Percentiles rank a stretch among this genome's conserved stretches.
Evolutionary conservation across 1,284 basidiomycete genomes (phyloP).

Genomic region (Cryptococcus sp.): DNA sequence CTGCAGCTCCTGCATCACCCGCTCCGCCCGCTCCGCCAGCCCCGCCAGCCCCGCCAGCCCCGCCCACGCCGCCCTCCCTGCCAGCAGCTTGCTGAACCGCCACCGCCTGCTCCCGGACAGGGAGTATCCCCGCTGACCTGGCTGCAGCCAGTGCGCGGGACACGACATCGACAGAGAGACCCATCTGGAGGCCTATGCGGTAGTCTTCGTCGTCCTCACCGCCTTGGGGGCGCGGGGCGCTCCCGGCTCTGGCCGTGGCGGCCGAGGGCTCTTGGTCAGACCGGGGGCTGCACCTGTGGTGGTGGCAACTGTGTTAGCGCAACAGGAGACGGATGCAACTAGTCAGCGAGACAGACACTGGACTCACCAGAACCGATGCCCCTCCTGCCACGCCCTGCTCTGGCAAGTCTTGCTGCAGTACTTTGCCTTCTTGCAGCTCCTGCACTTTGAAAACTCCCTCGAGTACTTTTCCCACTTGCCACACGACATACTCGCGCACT

Average conservation of each 20-base stretch:
- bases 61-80: too few species aligned
- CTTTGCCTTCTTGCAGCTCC: conserved; percentile 94
- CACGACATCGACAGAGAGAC: conserved; percentile 16
- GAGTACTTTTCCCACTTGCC: conserved; percentile 92
- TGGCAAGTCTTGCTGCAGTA: conserved; percentile 99
- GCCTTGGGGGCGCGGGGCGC: not conserved
- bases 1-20: not conserved
- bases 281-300: conserved; percentile 28
- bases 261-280: conserved; percentile 27
- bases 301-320: not conserved
- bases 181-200: conserved; percentile 15
- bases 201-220: conserved; percentile 21
- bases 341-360: not conserved
- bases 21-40: too few species aligned
- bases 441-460: conserved; percentile 94
- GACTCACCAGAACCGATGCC: conserved; percentile 67
- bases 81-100: not conserved
- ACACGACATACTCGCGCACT: conserved; percentile 98
- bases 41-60: too few species aligned
- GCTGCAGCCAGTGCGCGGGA: conserved; percentile 13
- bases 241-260: conserved; percentile 1
- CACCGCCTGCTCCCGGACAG: not conserved
- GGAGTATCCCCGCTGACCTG: conserved; percentile 16
- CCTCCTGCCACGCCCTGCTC: conserved; percentile 93
- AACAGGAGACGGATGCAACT: not conserved